Conservation (phyloP, 2,329 filamentous ascomycete genomes). For the Cercospora berteroae region DNA sequence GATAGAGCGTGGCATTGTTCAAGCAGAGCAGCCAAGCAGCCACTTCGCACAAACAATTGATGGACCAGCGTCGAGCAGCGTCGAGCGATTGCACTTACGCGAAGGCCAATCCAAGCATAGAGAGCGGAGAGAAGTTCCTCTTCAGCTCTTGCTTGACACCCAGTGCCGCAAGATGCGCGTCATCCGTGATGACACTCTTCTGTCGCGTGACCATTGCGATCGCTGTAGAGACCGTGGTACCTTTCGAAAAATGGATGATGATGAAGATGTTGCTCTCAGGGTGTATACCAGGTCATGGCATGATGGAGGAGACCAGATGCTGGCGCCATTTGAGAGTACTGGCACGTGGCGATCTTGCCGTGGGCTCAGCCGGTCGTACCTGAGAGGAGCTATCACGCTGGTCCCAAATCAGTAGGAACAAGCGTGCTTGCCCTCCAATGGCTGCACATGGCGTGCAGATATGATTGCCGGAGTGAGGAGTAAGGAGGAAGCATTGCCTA, state of each 20-base stretch:
- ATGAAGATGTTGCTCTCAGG: background rate
- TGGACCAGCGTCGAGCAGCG: too few relatives aligned
- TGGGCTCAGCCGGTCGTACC: background rate
- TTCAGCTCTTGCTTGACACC: conserved; percentile 59
- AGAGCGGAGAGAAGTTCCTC: conserved; percentile 57
- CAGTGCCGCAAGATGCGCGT: conserved; percentile 53
- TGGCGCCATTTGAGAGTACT: conserved; percentile 12
- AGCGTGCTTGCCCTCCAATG: background rate
- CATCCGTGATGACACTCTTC: conserved; percentile 40
- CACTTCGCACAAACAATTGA: too few relatives aligned
- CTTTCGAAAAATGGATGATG: background rate
- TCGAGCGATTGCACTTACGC: conserved; percentile 35
- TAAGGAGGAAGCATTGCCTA: background rate
- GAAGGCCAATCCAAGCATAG: conserved; percentile 62
- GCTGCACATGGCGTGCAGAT: background rate
- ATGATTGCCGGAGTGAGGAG: background rate
- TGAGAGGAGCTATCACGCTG: conserved; percentile 7
- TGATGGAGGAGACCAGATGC: background rate
- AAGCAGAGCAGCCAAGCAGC: background rate
- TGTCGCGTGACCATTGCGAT: conserved; percentile 5
- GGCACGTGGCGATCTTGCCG: background rate
- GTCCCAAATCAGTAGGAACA: background rate
- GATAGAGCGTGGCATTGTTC: background rate
- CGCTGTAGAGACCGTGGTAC: background rate
- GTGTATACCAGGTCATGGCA: background rate